Evolutionary conservation across 257 asterid genomes (phyloP).

Genomic region (Lantana camara): DNA sequence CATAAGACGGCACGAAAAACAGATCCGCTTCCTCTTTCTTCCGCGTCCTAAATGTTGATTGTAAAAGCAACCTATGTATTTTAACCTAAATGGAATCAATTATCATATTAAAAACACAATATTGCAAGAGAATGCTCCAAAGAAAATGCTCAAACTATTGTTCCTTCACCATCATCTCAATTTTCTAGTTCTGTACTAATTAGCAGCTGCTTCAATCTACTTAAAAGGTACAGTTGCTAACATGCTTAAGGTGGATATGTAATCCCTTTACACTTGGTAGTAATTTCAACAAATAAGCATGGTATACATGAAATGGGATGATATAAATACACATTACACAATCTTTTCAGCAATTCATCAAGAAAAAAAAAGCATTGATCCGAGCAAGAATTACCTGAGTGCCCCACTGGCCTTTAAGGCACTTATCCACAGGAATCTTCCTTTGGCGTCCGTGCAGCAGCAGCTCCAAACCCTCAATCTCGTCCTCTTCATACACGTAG

Average conservation of each 20-base stretch:
- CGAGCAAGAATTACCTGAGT: conserved; percentile 56
- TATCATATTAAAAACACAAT: background rate
- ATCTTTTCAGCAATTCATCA: background rate
- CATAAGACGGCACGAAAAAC: conserved; percentile 88
- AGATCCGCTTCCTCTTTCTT: conserved; percentile 84
- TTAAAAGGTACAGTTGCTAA: background rate
- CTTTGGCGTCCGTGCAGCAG: conserved; percentile 81
- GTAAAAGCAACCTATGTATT: conserved; percentile 76
- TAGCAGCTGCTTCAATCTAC: background rate
- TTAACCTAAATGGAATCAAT: conserved; percentile 61
- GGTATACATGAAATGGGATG: background rate
- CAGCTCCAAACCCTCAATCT: conserved; percentile 72
- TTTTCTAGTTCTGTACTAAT: background rate
- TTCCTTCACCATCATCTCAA: too few relatives aligned
- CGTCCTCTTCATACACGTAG: conserved; percentile 84
- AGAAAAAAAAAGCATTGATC: background rate
- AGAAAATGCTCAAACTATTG: background rate
- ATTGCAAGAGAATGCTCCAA: conserved; percentile 1
- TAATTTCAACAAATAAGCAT: background rate
- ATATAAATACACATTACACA: background rate
- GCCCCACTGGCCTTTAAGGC: conserved; percentile 97
- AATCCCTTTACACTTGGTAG: background rate
- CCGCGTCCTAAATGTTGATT: conserved; percentile 69
- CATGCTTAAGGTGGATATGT: background rate
- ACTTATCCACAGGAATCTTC: conserved; percentile 66